Base-by-base conservation (phyloP, 495 filamentous ascomycete genomes). In the Friedmanniomyces endolithicus region DNA sequence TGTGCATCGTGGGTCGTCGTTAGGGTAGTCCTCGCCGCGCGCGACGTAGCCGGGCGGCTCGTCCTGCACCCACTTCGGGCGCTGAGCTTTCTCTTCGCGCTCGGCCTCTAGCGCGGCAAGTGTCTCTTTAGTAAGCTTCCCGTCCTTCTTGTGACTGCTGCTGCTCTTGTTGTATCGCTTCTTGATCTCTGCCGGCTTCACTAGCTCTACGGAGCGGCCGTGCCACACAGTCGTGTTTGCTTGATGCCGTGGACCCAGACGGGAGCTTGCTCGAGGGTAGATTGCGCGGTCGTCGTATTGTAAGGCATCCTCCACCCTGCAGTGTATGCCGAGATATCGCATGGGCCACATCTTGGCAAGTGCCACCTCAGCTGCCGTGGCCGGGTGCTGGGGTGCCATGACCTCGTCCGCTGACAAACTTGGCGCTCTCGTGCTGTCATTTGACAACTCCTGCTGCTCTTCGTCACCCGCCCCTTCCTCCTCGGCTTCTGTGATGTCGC, bases 311-410 rank as follows among this genome's bases (percentile, higher is more conserved):
- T 99, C 92, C 11, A 94, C 86, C 53, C 87, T 82, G 68, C 92
- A 96, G 70, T 99, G 94, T 54, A 95, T 88, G 1, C 92, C 92
- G 16, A 97, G 71, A 64, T 99, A 99, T 52, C 92, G 81, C 69
- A 92, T 96, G 17, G 90, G 92, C 92, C 92, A 99, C 70, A 95
- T 78, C 61, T 84, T 87, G 35, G 89, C 88, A 58, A 95, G 86
- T 53, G 89, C 86, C 33, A 88, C 83, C 66, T 97, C 94, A 65
- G 95, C 94, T 46, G 83, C 81, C 1, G 89, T 96, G 0, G 84
- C 88, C 14, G 85, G 80, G 52, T 83, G 82, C 31, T 67, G 70
- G 63, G 70, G 78, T 53, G 70, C 72, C 34, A 75, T 73, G 9
- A 64, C 71, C 16, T 62, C 72, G 52, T 66, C 62, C 2, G 68